phyloP scores from a whole-genome alignment of 2,329 filamentous ascomycete species.

The Aspergillus pseudoviridinutans region DNA sequence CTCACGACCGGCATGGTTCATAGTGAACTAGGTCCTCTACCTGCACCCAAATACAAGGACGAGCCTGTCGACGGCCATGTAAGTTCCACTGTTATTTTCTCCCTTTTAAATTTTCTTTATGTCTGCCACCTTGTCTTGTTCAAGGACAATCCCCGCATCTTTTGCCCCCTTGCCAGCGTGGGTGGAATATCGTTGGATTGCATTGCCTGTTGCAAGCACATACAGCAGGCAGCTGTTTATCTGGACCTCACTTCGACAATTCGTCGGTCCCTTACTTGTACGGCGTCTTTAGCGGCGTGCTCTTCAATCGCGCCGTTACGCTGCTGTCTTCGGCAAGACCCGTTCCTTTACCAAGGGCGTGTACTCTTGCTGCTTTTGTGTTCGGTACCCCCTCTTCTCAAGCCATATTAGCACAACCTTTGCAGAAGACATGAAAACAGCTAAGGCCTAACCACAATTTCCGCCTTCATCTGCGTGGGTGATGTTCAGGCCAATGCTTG shows the following conservation, averaged over 20 bases:
- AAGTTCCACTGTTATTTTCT: slow-evolving; percentile 26
- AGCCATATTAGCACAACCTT: not conserved
- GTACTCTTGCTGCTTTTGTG: not conserved
- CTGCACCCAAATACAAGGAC: slow-evolving; percentile 45
- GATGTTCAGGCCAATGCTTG: not conserved
- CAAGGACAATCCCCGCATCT: not conserved
- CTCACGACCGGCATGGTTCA: slow-evolving; percentile 43
- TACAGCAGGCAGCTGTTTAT: not conserved
- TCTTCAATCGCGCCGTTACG: not conserved
- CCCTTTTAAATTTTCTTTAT: slow-evolving; percentile 12
- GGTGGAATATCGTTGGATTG: not conserved
- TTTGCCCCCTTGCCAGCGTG: not conserved
- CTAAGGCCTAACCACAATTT: not conserved
- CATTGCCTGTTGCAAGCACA: not conserved
- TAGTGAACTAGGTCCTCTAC: slow-evolving; percentile 37
- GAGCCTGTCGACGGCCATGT: slow-evolving; percentile 46
- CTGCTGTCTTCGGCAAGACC: not conserved
- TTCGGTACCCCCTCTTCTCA: not conserved
- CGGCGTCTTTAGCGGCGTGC: not conserved
- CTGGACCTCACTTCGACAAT: not conserved
- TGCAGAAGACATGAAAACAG: not conserved
- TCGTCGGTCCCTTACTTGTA: not conserved
- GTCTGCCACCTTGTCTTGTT: slow-evolving; percentile 3
- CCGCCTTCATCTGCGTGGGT: not conserved
- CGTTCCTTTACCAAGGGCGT: not conserved